phyloP scores from a whole-genome alignment of 2,329 filamentous ascomycete genomes.

The Colletotrichum salicis region DNA sequence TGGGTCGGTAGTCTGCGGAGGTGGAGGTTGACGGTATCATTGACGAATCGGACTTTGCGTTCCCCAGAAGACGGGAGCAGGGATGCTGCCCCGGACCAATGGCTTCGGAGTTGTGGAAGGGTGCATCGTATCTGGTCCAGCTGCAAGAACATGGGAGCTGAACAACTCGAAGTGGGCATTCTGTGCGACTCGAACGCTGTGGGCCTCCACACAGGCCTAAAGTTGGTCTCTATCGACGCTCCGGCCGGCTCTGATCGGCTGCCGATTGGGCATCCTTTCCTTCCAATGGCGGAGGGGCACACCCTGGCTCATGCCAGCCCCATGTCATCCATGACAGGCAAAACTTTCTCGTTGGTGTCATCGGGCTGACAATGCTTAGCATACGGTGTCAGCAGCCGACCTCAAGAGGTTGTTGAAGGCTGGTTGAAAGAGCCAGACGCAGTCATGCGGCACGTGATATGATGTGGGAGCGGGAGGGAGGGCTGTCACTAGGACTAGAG shows the following conservation, averaged over 20 bases:
- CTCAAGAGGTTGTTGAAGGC: not conserved
- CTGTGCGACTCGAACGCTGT: not conserved
- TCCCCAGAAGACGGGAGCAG: not conserved
- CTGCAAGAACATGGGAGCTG: not conserved
- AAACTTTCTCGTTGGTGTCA: not conserved
- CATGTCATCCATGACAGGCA: constrained; percentile 8
- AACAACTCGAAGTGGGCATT: not conserved
- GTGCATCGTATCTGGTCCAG: constrained; percentile 3
- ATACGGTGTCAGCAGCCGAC: not conserved
- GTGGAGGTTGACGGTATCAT: not conserved
- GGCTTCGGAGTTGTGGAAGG: not conserved
- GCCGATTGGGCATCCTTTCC: not conserved
- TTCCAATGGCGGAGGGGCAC: not conserved
- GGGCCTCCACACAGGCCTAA: not conserved
- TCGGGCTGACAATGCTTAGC: not conserved
- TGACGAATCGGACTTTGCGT: not conserved
- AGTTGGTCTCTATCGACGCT: not conserved
- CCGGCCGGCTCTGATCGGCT: not conserved
- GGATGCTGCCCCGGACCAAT: constrained; percentile 10
- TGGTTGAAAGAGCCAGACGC: not conserved
- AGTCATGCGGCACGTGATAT: not conserved
- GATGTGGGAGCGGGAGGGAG: not conserved
- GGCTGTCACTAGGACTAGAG: not conserved
- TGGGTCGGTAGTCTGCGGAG: constrained; percentile 8
- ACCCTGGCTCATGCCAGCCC: not conserved